These are phyloP conservation scores for Scutellaria minor DNA, from an alignment of 257 asterid species.

Conservation along the genomic window DNA sequence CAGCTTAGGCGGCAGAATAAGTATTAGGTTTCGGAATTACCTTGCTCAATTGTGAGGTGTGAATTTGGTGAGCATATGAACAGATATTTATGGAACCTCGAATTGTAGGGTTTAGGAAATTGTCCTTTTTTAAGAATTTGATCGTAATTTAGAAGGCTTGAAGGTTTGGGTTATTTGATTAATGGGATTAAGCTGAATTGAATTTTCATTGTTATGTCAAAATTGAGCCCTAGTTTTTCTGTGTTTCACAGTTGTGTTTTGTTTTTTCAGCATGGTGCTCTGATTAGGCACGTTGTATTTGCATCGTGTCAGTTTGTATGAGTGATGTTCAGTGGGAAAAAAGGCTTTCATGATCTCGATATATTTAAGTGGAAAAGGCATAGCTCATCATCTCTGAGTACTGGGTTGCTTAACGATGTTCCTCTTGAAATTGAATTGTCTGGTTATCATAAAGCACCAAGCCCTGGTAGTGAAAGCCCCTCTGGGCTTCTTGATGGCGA, in stretches of 20 bases:
- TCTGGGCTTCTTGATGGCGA: constrained; percentile 93
- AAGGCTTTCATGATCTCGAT: constrained; percentile 60
- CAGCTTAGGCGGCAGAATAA: no score
- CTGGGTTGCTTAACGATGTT: constrained; percentile 66
- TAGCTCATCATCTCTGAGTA: constrained; percentile 62
- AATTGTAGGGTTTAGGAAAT: no score
- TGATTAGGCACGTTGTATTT: constrained; percentile 48
- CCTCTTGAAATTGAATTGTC: constrained; percentile 86
- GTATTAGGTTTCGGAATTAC: no score
- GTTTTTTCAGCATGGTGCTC: constrained; percentile 43
- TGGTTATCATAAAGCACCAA: constrained; percentile 77
- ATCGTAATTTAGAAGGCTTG: no score
- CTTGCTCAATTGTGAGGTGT: no score
- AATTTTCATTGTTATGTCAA: no score
- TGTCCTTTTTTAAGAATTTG: no score
- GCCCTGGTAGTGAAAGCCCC: constrained; percentile 92
- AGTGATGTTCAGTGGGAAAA: constrained; percentile 91
- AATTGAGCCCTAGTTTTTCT: no score
- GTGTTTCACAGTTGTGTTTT: constrained; percentile 15
- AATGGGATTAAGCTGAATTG: no score
- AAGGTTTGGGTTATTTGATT: no score
- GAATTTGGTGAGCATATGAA: no score
- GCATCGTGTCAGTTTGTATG: constrained; percentile 52
- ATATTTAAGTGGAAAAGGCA: constrained; percentile 74
- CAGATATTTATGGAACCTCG: no score